phyloP scores from a whole-genome alignment of 2,329 filamentous ascomycete genomes.

The Emydomyces testavorans region DNA sequence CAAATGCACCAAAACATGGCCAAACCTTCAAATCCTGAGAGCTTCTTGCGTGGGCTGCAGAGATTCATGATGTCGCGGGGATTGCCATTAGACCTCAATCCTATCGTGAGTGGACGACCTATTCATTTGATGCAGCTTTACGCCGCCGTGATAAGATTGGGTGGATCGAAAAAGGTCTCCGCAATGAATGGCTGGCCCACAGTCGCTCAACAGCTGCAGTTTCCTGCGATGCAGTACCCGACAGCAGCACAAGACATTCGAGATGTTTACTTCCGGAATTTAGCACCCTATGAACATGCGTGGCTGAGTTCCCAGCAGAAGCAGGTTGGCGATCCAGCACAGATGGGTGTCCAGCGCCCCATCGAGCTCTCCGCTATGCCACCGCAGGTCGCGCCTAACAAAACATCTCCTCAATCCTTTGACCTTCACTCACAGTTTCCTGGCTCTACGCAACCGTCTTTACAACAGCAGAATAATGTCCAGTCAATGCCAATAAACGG shows the following conservation, averaged over 20 bases:
- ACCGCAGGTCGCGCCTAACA: slow-evolving; percentile 37
- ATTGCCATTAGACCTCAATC: slow-evolving; percentile 62
- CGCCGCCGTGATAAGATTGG: slow-evolving; percentile 60
- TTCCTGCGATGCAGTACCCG: slow-evolving; percentile 52
- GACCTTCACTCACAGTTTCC: slow-evolving; percentile 17
- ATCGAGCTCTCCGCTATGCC: slow-evolving; percentile 24
- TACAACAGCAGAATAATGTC: slow-evolving; percentile 20
- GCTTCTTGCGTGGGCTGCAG: slow-evolving; percentile 63
- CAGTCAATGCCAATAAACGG: slow-evolving; percentile 30
- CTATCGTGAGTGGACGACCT: slow-evolving; percentile 59
- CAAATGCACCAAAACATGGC: slow-evolving; percentile 33
- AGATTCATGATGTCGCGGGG: slow-evolving; percentile 66
- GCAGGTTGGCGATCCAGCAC: slow-evolving; percentile 33
- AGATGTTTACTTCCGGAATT: slow-evolving; percentile 61
- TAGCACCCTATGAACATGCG: slow-evolving; percentile 60
- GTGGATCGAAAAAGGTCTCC: slow-evolving; percentile 64
- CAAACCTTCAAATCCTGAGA: slow-evolving; percentile 44
- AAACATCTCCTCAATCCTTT: slow-evolving; percentile 24
- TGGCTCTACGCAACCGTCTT: slow-evolving; percentile 23
- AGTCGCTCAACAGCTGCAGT: slow-evolving; percentile 52
- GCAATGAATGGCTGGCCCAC: slow-evolving; percentile 60
- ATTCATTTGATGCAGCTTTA: slow-evolving; percentile 70
- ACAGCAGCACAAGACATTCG: slow-evolving; percentile 58
- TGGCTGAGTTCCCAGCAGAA: slow-evolving; percentile 37
- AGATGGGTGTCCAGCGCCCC: slow-evolving; percentile 33